Conservation (phyloP, 2,329 filamentous ascomycete species). For the Allantophomopsis cytisporea region DNA sequence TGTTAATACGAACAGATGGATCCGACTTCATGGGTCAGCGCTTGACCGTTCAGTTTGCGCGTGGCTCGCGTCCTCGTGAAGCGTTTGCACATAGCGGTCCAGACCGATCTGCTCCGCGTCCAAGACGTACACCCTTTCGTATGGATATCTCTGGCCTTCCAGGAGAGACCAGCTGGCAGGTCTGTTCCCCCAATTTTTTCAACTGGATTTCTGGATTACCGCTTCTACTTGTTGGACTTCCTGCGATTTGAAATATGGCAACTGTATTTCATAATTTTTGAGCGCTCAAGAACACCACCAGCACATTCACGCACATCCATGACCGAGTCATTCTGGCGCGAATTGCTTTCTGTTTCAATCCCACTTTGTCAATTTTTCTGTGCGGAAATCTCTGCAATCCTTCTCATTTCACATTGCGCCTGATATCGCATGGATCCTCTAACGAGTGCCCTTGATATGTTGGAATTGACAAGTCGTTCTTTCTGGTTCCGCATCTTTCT, state of each 20-base stretch:
- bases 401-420: no score
- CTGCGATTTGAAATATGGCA: no score
- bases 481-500: not conserved
- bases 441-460: not conserved
- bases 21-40: constrained; percentile 97
- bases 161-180: constrained; percentile 99
- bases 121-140: constrained; percentile 85
- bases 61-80: constrained; percentile 63
- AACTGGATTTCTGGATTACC: constrained; percentile 17
- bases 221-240: no score
- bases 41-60: constrained; percentile 94
- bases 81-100: constrained; percentile 39
- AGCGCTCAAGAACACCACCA: no score
- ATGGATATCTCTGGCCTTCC: constrained; percentile 98
- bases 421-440: not conserved
- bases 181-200: constrained; percentile 63
- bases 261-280: no score
- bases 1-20: constrained; percentile 53
- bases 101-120: constrained; percentile 61
- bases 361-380: no score
- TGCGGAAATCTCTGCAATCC: no score
- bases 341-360: no score
- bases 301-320: no score
- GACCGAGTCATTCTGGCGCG: no score
- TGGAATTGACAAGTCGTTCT: not conserved